Evolutionary conservation across 768 basidiomycete genomes (phyloP).

Genomic region (Tulasnella sp.): DNA sequence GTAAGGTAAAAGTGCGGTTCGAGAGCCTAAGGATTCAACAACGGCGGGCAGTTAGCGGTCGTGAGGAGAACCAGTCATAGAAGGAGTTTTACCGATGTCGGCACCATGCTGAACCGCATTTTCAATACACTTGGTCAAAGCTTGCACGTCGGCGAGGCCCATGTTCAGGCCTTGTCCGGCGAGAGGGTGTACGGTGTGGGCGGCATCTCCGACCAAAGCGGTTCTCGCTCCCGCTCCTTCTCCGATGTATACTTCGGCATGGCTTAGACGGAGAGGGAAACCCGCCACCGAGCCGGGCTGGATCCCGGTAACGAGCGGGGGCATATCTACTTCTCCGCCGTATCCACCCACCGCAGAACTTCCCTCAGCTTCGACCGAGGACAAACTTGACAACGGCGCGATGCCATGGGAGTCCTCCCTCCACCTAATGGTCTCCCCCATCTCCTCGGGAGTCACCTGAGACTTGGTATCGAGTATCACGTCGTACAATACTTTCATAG

Average conservation of each 20-base stretch:
- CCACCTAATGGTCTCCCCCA: slow-evolving; percentile 69
- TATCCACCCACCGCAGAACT: slow-evolving; percentile 48
- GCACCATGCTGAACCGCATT: slow-evolving; percentile 62
- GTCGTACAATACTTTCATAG: slow-evolving; percentile 67
- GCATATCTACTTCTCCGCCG: slow-evolving; percentile 48
- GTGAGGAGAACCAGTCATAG: neutral
- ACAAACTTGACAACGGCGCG: slow-evolving; percentile 58
- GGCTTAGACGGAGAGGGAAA: slow-evolving; percentile 86
- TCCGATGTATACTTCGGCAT: slow-evolving; percentile 85
- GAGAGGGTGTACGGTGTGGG: slow-evolving; percentile 91
- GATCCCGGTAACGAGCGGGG: slow-evolving; percentile 72
- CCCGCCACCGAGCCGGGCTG: slow-evolving; percentile 78
- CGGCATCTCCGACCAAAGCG: slow-evolving; percentile 93
- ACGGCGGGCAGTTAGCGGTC: neutral
- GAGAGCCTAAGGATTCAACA: slow-evolving; percentile 56
- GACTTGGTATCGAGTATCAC: slow-evolving; percentile 53
- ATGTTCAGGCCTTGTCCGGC: slow-evolving; percentile 96
- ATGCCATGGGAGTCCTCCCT: slow-evolving; percentile 74
- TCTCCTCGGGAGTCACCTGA: slow-evolving; percentile 51
- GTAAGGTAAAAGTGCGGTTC: slow-evolving; percentile 75
- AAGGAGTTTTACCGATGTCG: slow-evolving; percentile 69
- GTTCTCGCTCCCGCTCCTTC: slow-evolving; percentile 68
- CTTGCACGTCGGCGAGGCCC: slow-evolving; percentile 84
- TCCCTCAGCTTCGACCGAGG: slow-evolving; percentile 52
- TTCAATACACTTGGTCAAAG: slow-evolving; percentile 67